A percentile compares a stretch with the other conserved stretches of the same genome.
phyloP scores from a whole-genome alignment of 192 early-diverging fungal genomes.

The Linnemannia zychae region DNA sequence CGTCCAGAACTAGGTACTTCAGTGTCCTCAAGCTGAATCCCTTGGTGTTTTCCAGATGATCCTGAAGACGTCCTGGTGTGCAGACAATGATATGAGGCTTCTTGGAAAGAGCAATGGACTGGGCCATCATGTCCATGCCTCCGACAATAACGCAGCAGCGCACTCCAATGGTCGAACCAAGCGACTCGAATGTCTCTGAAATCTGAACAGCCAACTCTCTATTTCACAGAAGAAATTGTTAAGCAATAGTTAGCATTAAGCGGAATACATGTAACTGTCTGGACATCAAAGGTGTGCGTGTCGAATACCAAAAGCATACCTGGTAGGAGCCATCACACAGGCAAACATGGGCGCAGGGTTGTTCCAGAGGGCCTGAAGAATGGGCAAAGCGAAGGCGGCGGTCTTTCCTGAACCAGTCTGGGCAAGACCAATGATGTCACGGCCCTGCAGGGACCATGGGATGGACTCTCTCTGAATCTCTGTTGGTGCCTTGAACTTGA shows the following conservation, averaged over 20 bases:
- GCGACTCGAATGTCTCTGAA: conserved; percentile 90
- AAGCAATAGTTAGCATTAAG: background rate
- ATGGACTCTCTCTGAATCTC: conserved; percentile 94
- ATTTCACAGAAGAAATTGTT: background rate
- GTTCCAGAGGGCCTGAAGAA: conserved; percentile 89
- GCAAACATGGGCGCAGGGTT: conserved; percentile 93
- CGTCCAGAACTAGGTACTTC: conserved; percentile 95
- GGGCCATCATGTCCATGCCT: conserved; percentile 98
- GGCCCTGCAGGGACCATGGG: conserved; percentile 90
- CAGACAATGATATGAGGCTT: conserved; percentile 96
- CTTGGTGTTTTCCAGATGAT: conserved; percentile 98
- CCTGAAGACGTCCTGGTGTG: conserved; percentile 95
- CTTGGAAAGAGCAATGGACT: conserved; percentile 93
- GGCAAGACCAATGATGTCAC: conserved; percentile 97
- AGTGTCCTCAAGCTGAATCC: conserved; percentile 93
- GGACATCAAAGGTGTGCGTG: background rate
- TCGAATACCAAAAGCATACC: conserved; percentile 56
- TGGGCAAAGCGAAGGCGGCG: conserved; percentile 88
- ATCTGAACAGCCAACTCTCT: conserved; percentile 98
- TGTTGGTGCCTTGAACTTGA: conserved; percentile 90
- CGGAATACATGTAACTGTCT: background rate
- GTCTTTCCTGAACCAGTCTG: conserved; percentile 97
- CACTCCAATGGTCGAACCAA: conserved; percentile 93
- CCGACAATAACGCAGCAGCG: conserved; percentile 93
- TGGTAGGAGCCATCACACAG: conserved; percentile 96